Percentiles rank a stretch among this genome's conserved stretches.
Evolutionary conservation across 73 alveolate species (phyloP).

Genomic region (Chromera velia): DNA sequence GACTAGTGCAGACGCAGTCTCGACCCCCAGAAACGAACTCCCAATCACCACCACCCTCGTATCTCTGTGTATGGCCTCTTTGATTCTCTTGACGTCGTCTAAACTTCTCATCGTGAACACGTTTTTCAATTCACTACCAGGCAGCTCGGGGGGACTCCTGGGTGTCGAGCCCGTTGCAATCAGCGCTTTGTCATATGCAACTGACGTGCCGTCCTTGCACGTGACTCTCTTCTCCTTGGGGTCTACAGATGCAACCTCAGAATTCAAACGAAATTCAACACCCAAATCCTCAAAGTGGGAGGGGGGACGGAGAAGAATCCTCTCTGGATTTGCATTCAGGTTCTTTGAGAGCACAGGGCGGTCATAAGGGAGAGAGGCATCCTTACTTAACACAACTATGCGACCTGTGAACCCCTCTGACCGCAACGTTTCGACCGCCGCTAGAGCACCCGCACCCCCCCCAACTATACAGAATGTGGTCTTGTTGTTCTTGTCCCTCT

Average conservation of each 20-base stretch:
- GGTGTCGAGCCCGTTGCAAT: background rate
- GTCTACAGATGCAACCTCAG: slow-evolving; percentile 36
- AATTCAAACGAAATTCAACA: slow-evolving; percentile 14
- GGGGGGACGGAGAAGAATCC: background rate
- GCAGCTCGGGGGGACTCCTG: background rate
- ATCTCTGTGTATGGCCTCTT: slow-evolving; percentile 13
- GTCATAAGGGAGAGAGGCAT: slow-evolving; percentile 1
- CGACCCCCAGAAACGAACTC: slow-evolving; percentile 57
- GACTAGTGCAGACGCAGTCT: slow-evolving; percentile 48
- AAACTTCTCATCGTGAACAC: slow-evolving; percentile 43
- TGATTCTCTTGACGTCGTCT: slow-evolving; percentile 36
- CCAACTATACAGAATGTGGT: slow-evolving; percentile 71
- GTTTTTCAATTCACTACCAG: slow-evolving; percentile 40
- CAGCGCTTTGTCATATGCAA: background rate
- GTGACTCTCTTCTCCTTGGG: slow-evolving; percentile 12
- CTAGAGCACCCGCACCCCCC: slow-evolving; percentile 83
- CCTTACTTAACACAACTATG: background rate
- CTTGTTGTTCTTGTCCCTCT: slow-evolving; percentile 63
- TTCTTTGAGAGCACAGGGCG: slow-evolving; percentile 34
- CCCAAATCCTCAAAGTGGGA: slow-evolving; percentile 21
- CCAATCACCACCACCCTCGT: slow-evolving; percentile 52
- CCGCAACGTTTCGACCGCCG: slow-evolving; percentile 85
- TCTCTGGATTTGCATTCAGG: slow-evolving; percentile 8
- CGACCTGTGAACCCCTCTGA: slow-evolving; percentile 54
- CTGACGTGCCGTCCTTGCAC: slow-evolving; percentile 35